These are phyloP conservation scores for Hypoxylon sp. DNA, from an alignment of 2,329 filamentous ascomycete species.

Conservation along the genomic window DNA sequence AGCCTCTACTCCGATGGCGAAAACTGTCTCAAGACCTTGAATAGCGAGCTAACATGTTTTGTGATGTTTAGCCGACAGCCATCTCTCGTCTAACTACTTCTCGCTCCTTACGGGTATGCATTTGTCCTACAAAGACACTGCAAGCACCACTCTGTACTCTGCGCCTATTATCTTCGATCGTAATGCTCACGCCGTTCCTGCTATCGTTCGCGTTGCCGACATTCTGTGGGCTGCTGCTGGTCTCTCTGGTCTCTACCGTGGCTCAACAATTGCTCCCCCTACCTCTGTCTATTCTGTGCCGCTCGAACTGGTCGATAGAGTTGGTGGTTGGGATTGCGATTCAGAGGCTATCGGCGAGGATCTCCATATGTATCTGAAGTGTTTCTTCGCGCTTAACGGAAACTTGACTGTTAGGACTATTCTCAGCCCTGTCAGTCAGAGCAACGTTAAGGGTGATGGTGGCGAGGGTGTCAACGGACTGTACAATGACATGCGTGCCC, in stretches of 20 bases:
- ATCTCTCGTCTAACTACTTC: constrained; percentile 78
- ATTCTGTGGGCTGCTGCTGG: constrained; percentile 80
- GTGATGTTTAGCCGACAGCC: constrained; percentile 73
- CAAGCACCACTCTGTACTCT: constrained; percentile 74
- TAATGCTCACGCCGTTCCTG: constrained; percentile 77
- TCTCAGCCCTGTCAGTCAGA: constrained; percentile 79
- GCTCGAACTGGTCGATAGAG: constrained; percentile 75
- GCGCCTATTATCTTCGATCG: constrained; percentile 82
- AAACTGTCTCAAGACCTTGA: background rate
- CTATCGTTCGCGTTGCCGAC: constrained; percentile 78
- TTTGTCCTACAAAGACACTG: constrained; percentile 70
- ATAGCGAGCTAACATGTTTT: constrained; percentile 38
- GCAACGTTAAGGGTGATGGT: constrained; percentile 75
- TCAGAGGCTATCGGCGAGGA: constrained; percentile 82
- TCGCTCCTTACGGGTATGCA: constrained; percentile 75
- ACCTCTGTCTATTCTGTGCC: constrained; percentile 82
- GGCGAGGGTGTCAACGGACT: constrained; percentile 68
- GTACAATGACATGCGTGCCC: constrained; percentile 71
- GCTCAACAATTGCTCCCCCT: constrained; percentile 76
- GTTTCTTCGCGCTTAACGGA: constrained; percentile 80
- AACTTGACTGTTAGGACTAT: constrained; percentile 76
- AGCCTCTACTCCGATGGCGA: background rate
- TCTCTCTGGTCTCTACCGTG: constrained; percentile 76
- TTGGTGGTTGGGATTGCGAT: constrained; percentile 80
- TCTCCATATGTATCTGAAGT: constrained; percentile 84